A percentile compares a stretch with the other conserved stretches of the same genome.
Conservation (phyloP, 2,329 filamentous ascomycete genomes). For the Raffaelea ambrosiae region DNA sequence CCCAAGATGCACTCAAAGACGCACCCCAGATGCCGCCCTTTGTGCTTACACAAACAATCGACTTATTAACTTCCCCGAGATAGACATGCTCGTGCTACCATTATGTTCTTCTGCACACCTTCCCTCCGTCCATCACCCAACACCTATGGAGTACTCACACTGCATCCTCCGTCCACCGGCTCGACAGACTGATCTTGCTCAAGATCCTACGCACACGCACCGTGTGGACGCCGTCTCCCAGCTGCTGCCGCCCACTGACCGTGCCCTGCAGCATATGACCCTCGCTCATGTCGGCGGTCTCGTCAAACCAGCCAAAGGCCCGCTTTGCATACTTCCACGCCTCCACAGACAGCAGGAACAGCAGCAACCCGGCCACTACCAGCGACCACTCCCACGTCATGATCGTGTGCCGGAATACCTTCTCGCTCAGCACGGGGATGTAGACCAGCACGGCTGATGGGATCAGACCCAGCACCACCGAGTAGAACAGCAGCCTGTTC, state of each 20-base stretch:
- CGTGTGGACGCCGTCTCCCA: too few species aligned
- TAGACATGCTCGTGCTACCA: too few species aligned
- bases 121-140: too few species aligned
- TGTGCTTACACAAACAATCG: too few species aligned
- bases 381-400: constrained; percentile 73
- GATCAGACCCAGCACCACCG: constrained; percentile 50
- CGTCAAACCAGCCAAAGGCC: constrained; percentile 40
- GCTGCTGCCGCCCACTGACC: too few species aligned
- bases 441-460: constrained; percentile 62
- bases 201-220: constrained; percentile 3
- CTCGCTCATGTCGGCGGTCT: constrained; percentile 14
- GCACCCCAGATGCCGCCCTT: too few species aligned
- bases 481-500: constrained; percentile 65
- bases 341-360: constrained; percentile 63
- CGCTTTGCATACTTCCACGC: constrained; percentile 65
- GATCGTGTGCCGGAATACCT: constrained; percentile 62
- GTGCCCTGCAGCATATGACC: too few species aligned
- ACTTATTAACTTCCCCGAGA: too few species aligned
- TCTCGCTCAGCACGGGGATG: constrained; percentile 60
- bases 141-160: too few species aligned
- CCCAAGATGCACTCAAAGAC: too few species aligned
- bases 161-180: too few species aligned
- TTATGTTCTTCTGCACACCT: too few species aligned
- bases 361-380: constrained; percentile 51
- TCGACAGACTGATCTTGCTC: not conserved